Percentiles rank a stretch among this genome's conserved stretches.
Evolutionary conservation across 2,329 filamentous ascomycete genomes (phyloP).

Genomic region (Exophiala lecanii-corni): DNA sequence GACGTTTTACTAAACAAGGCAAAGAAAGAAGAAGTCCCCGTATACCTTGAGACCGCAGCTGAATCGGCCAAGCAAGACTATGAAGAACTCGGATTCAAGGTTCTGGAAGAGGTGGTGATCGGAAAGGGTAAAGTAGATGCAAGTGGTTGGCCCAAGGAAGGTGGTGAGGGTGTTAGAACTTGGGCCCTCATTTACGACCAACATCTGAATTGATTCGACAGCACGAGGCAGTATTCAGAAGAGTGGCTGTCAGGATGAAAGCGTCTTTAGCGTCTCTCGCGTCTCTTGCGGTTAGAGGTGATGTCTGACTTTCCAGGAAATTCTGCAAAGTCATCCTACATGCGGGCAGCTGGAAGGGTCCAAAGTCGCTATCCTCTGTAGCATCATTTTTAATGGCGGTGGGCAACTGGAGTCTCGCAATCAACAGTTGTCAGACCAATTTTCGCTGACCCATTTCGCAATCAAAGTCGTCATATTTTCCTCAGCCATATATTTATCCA

Average conservation of each 20-base stretch:
- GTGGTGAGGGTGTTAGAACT: conserved; percentile 23
- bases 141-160: conserved; percentile 22
- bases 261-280: too few species aligned
- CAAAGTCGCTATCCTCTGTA: too few species aligned
- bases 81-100: conserved; percentile 22
- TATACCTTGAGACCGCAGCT: conserved; percentile 23
- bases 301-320: too few species aligned
- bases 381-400: too few species aligned
- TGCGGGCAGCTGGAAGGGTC: too few species aligned
- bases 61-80: conserved; percentile 20
- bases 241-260: too few species aligned
- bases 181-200: conserved; percentile 26
- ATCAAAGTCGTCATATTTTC: conserved; percentile 55
- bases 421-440: conserved; percentile 44
- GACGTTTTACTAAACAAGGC: conserved; percentile 21
- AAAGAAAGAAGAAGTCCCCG: conserved; percentile 21
- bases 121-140: conserved; percentile 21
- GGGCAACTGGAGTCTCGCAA: too few species aligned
- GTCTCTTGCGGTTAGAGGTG: too few species aligned
- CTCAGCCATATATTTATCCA: conserved; percentile 48
- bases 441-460: conserved; percentile 53
- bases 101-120: conserved; percentile 24
- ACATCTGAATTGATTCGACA: conserved; percentile 15
- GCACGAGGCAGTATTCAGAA: not conserved
- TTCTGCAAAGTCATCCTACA: too few species aligned